Evolutionary conservation across 495 filamentous ascomycete species (phyloP).

Genomic region (Physcia stellaris): DNA sequence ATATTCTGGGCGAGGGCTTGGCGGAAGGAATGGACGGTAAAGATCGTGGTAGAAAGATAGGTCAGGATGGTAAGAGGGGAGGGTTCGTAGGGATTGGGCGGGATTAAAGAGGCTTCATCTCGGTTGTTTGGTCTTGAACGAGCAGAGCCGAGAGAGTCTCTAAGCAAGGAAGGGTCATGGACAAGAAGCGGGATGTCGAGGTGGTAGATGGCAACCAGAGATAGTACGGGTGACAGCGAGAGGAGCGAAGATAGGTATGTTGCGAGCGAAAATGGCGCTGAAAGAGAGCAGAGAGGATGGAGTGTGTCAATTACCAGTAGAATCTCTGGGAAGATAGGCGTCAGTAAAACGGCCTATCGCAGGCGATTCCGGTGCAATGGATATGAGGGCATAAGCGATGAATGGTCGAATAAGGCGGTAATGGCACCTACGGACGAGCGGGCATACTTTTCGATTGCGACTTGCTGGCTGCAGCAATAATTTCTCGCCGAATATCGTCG

Average conservation of each 20-base stretch:
- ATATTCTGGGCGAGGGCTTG: constrained; percentile 55
- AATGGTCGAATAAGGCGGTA: constrained; percentile 18
- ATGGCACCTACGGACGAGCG: constrained; percentile 24
- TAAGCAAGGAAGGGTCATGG: constrained; percentile 3
- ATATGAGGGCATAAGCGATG: constrained; percentile 24
- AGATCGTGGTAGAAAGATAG: constrained; percentile 55
- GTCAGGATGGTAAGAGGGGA: constrained; percentile 44
- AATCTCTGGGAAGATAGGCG: constrained; percentile 24
- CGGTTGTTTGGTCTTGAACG: not conserved
- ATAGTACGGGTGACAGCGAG: constrained; percentile 40
- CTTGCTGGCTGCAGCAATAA: constrained; percentile 20
- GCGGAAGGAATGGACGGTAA: constrained; percentile 47
- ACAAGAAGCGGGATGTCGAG: constrained; percentile 40
- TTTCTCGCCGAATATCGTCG: constrained; percentile 37
- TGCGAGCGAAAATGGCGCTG: too few species aligned
- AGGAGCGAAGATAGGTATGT: constrained; percentile 40
- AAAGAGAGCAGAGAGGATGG: constrained; percentile 30
- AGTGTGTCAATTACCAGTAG: constrained; percentile 53
- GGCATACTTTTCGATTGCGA: constrained; percentile 9
- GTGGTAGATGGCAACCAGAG: constrained; percentile 55
- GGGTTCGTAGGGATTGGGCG: constrained; percentile 45
- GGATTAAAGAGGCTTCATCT: constrained; percentile 4
- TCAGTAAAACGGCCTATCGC: constrained; percentile 9
- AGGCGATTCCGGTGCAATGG: constrained; percentile 20
- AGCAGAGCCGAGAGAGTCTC: not conserved